Evolutionary conservation across 2,329 filamentous ascomycete genomes (phyloP), one percentile per base, ranked within the genome.

Genomic region (Hypoxylon sp.): DNA sequence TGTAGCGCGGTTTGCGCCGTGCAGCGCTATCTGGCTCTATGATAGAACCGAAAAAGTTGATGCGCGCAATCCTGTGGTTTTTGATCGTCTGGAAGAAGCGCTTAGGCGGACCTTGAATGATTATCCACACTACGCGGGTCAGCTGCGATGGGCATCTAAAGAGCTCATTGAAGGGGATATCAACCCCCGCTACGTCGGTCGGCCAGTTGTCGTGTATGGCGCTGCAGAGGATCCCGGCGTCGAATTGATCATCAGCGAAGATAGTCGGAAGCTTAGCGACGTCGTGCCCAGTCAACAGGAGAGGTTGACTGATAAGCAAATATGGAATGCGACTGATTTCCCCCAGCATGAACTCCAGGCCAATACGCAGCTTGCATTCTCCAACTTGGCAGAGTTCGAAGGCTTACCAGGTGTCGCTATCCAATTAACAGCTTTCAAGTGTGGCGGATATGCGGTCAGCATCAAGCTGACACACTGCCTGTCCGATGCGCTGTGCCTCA

Each of bases 1-100:
- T 0, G 79, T 81, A 8, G 79, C 80, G 2, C 75, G 80, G 3
- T 85, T 83, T 65, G 59, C 78, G 1, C 68, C 78, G 3, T 80
- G 80, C 6, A 80, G 77, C 19, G 82, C 81, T 2, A 78, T 84
- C 17, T 85, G 83, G 83, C 78, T 84, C 6, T 85, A 82, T 35
- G 72, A 76, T 47, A 75, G 75, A 17, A 69, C 67, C 19, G 44
- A 63, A 2, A 62, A 57, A 0, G 39, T 63, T 11, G 52, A 72
- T 15, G 68, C 67, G 7, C 70, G 54, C n/a, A 59, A 74, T 31
- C 60, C 69, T 6, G 15, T 15, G 2, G 15, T 73, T 4, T 72
- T 74, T 7, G 21, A 70, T 37, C 67, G 55, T 24, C 27, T 75
- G 2, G 71, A 73, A 61, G 63, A 57, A 62, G 70, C 71, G 24